Base-by-base conservation (phyloP, 495 filamentous ascomycete species). In the Penicillium subrubescens region DNA sequence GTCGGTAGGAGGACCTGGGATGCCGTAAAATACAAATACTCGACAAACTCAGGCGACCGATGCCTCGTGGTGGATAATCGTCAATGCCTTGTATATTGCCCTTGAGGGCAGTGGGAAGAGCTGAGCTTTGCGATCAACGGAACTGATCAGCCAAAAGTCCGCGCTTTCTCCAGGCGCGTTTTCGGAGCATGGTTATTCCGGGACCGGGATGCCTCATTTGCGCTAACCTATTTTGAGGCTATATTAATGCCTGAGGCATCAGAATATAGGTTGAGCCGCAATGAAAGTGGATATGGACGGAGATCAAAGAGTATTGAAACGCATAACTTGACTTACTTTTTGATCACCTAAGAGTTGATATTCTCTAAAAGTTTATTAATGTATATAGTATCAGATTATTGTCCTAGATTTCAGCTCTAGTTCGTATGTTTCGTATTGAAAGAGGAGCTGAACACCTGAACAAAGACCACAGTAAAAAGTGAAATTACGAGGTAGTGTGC, bases 81-180 rank as follows among this genome's bases (percentile, higher is more conserved):
- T 60, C 67, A 72, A 74, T 74, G 56, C 64, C 61, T 68, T 63
- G 50, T 50, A 56, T 59, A 66, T 57, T 57, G 71, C 64, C 66
- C 59, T 71, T 56, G 56, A 65, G 62, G 64, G 66, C 69, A 63
- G 53, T 35, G 19, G 23, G 23, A 59, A 52, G 41, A 69, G 62
- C 61, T 69, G 65, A 52, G 35, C 63, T 74, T 59, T 70, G 65
- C 61, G 69, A 71, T 73, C 64, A 72, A 64, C 67, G 57, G 67
- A 58, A 59, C 51, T 64, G 69, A 73, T 73, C 71, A 73, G 64
- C 71, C 70, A 72, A 72, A 72, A 72, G 71, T 71, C 66, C 71
- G 71, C 69, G 71, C 71, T 69, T 55, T 61, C 62, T 61, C 65
- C 57, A 59, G 57, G 64, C 69, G 71, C 71, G 71, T 67, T 65